Conservation (phyloP, 495 filamentous ascomycete genomes). For the Aspergillus bridgeri region DNA sequence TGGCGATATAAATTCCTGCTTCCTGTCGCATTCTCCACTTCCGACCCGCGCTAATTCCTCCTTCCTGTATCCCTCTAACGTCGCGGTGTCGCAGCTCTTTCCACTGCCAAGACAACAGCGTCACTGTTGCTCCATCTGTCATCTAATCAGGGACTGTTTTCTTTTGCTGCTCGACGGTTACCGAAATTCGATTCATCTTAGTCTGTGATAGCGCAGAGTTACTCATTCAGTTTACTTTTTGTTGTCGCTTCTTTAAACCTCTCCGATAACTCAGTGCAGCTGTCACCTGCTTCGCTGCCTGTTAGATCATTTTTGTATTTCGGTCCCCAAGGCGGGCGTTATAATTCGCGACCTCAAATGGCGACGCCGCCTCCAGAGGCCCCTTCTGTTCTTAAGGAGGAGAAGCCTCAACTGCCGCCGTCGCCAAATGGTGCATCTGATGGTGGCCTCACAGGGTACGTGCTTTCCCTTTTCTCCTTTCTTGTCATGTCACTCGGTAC, state of each 20-base stretch:
- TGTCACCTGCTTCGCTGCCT: constrained; percentile 14
- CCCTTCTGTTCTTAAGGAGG: constrained; percentile 38
- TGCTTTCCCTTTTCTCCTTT: constrained; percentile 2
- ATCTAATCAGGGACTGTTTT: constrained; percentile 22
- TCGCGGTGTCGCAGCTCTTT: constrained; percentile 17
- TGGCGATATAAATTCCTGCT: constrained; percentile 46
- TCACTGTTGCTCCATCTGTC: constrained; percentile 23
- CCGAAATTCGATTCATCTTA: constrained; percentile 27
- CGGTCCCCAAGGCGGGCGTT: constrained; percentile 19
- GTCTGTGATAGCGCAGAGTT: constrained; percentile 33
- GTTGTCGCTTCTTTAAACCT: constrained; percentile 22
- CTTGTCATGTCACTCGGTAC: not conserved
- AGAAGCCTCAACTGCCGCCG: constrained; percentile 45
- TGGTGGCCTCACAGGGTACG: constrained; percentile 30
- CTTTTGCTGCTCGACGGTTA: constrained; percentile 18
- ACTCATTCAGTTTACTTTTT: constrained; percentile 29
- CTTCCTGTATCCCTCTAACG: constrained; percentile 21
- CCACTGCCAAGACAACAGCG: constrained; percentile 15
- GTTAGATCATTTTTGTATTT: constrained; percentile 27
- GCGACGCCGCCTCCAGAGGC: constrained; percentile 50
- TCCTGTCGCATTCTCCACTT: constrained; percentile 49
- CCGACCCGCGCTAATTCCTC: constrained; percentile 25
- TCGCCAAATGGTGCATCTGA: constrained; percentile 38
- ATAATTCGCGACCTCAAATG: constrained; percentile 31
- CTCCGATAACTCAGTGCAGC: constrained; percentile 21